Percentiles rank a stretch among this genome's conserved stretches.
Conservation (phyloP, 495 filamentous ascomycete species). For the Penicilliopsis zonata region DNA sequence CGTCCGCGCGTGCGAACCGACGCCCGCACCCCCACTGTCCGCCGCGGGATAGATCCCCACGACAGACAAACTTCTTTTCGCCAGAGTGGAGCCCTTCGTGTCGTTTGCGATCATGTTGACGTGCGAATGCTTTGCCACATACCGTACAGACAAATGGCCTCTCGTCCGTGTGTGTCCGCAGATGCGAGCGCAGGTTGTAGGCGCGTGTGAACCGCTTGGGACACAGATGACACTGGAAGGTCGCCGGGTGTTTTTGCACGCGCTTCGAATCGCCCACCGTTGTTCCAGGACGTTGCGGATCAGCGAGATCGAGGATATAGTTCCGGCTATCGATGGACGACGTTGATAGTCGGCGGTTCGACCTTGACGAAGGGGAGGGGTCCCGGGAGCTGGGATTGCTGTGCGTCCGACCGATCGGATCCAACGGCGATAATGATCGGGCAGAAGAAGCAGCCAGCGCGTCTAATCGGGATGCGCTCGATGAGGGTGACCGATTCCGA, state of each 20-base stretch:
- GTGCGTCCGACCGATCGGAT: slow-evolving; percentile 20
- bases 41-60: slow-evolving; percentile 72
- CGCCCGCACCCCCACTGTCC: slow-evolving; percentile 87
- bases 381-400: slow-evolving; percentile 39
- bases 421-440: slow-evolving; percentile 59
- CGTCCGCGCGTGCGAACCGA: slow-evolving; percentile 89
- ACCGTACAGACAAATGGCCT: slow-evolving; percentile 91
- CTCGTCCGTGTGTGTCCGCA: slow-evolving; percentile 87
- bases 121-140: slow-evolving; percentile 90
- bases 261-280: slow-evolving; percentile 53
- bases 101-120: slow-evolving; percentile 86
- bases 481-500: slow-evolving; percentile 32
- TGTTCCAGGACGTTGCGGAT: slow-evolving; percentile 70
- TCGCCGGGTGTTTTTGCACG: slow-evolving; percentile 89
- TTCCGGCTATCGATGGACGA: slow-evolving; percentile 78
- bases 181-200: slow-evolving; percentile 83
- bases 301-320: slow-evolving; percentile 83
- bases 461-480: slow-evolving; percentile 32
- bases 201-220: slow-evolving; percentile 82
- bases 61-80: slow-evolving; percentile 96
- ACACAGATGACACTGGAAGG: slow-evolving; percentile 76
- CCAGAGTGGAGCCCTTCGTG: slow-evolving; percentile 86
- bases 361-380: slow-evolving; percentile 49
- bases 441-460: slow-evolving; percentile 34
- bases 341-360: slow-evolving; percentile 69